These are phyloP conservation scores for Chondrostereum purpureum DNA, from an alignment of 1,284 basidiomycete genomes.

Conservation along the genomic window DNA sequence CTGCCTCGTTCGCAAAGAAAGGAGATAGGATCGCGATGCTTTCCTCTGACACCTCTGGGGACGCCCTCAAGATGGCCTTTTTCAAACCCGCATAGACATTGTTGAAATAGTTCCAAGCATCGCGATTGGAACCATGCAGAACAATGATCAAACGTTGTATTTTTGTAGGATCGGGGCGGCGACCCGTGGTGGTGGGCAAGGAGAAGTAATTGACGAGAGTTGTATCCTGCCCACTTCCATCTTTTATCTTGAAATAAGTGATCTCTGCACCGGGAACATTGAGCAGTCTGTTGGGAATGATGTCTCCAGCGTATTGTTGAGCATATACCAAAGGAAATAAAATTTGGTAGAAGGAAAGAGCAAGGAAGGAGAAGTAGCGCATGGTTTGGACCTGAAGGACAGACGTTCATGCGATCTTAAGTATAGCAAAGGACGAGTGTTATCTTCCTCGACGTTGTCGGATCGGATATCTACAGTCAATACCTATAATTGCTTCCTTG, in stretches of 20 bases:
- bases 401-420: too few relatives aligned
- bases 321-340: slow-evolving; percentile 3
- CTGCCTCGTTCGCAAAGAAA: not conserved
- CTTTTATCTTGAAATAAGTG: not conserved
- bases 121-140: not conserved
- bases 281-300: not conserved
- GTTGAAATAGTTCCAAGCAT: not conserved
- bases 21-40: not conserved
- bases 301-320: not conserved
- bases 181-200: not conserved
- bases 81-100: not conserved
- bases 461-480: too few relatives aligned
- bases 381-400: too few relatives aligned
- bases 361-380: slow-evolving; percentile 2
- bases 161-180: not conserved
- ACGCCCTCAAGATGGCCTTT: not conserved
- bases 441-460: too few relatives aligned
- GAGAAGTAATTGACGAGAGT: not conserved
- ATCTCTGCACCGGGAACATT: not conserved
- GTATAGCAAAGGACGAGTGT: too few relatives aligned
- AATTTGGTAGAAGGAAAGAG: slow-evolving; percentile 1
- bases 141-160: not conserved
- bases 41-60: not conserved
- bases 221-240: not conserved
- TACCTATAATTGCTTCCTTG: too few relatives aligned